These are phyloP conservation scores for Dictyostelium capitatum DNA, from an alignment of 78 protist genomes.

Conservation along the genomic window DNA sequence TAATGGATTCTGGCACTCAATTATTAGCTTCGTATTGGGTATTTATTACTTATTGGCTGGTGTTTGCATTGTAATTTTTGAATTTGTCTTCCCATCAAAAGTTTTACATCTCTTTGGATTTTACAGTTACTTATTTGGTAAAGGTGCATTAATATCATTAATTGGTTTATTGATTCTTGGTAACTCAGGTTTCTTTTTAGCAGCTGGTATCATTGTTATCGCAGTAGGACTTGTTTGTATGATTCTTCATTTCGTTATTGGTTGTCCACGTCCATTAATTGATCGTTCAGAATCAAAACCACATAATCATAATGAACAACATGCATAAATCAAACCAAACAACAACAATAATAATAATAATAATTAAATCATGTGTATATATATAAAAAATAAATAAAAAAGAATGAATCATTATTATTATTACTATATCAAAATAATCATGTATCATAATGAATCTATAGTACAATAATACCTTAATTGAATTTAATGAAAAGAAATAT, in stretches of 20 bases:
- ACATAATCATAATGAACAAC: neutral
- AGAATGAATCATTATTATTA: too few species aligned
- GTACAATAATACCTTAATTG: too few species aligned
- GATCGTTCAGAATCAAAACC: conserved; percentile 7
- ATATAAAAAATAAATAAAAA: too few species aligned
- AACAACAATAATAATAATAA: too few species aligned
- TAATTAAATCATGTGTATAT: too few species aligned
- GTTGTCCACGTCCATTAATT: conserved; percentile 37
- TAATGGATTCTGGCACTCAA: conserved; percentile 11
- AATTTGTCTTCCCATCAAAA: conserved; percentile 26
- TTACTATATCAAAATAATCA: too few species aligned
- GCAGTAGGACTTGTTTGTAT: conserved; percentile 46
- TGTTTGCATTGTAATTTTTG: conserved; percentile 50
- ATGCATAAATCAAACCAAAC: neutral
- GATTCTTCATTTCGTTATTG: conserved; percentile 35
- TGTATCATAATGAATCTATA: too few species aligned
- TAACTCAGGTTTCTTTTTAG: conserved; percentile 44
- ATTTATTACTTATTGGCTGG: conserved; percentile 32
- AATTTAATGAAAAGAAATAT: too few species aligned
- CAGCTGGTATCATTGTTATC: conserved; percentile 52
- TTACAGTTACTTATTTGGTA: conserved; percentile 60
- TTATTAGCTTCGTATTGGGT: conserved; percentile 32
- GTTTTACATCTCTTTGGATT: conserved; percentile 32
- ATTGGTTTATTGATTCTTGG: conserved; percentile 49
- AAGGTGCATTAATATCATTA: conserved; percentile 41